These are phyloP conservation scores for Umbelopsis ramanniana DNA, from an alignment of 192 early-diverging fungal genomes.

Conservation along the genomic window DNA sequence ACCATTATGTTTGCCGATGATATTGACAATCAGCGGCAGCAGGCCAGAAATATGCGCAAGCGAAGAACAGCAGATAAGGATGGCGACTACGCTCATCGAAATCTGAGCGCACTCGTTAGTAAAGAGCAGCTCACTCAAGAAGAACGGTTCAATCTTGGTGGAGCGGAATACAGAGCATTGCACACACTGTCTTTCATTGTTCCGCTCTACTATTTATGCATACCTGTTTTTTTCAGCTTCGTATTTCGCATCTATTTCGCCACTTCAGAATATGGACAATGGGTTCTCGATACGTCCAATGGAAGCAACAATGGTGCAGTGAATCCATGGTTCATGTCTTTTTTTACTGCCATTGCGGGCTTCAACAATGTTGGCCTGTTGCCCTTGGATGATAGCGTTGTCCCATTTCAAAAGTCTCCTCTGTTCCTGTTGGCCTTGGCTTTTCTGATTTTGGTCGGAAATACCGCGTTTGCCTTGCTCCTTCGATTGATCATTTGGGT, in stretches of 20 bases:
- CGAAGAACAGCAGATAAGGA: background rate
- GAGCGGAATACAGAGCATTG: conserved; percentile 38
- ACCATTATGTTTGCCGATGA: conserved; percentile 41
- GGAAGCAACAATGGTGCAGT: conserved; percentile 1
- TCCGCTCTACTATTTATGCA: conserved; percentile 30
- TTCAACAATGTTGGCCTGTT: conserved; percentile 37
- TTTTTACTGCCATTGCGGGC: conserved; percentile 30
- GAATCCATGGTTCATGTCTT: conserved; percentile 38
- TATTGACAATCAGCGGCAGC: conserved; percentile 30
- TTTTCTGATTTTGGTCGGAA: conserved; percentile 37
- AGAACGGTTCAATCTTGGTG: conserved; percentile 37
- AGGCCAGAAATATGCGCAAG: conserved; percentile 20
- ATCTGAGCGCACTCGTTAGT: background rate
- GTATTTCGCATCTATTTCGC: conserved; percentile 38
- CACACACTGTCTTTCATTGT: conserved; percentile 32
- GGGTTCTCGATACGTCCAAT: conserved; percentile 32
- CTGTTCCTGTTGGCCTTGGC: conserved; percentile 22
- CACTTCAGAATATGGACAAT: conserved; percentile 25
- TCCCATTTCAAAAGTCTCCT: conserved; percentile 40
- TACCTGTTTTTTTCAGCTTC: conserved; percentile 27
- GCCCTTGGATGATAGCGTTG: conserved; percentile 37
- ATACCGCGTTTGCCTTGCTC: conserved; percentile 39
- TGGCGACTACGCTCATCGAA: background rate
- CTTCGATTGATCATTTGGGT: conserved; percentile 36
- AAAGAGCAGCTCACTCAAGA: conserved; percentile 31